Evolutionary conservation across 352 stramenopile genomes (phyloP), one percentile per base, ranked within the genome.

Genomic region (Blastocystis sp.): DNA sequence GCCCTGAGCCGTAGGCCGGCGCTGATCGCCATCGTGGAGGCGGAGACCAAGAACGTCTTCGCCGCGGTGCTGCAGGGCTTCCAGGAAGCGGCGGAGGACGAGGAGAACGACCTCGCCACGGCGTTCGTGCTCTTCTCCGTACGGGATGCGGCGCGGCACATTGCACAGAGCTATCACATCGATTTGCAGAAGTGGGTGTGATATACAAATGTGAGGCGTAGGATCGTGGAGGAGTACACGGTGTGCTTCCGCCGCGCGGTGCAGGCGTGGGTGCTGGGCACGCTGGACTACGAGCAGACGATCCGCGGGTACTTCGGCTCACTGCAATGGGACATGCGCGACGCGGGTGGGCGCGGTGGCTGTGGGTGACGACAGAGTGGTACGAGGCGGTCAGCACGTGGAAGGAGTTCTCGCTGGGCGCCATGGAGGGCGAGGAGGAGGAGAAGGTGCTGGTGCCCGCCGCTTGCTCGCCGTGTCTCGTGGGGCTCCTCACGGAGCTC

Each of bases 41-140:
- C 66, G 45, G 19, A 79, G 38, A 64, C 69, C 1, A 28, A 79
- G 28, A 40, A 61, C n/a, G 10, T 79, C 10, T 79, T 79, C 69
- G 10, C 9, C n/a, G 48, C 45, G 48, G 14, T 57, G 6, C 48
- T 57, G 48, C 6, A 57, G 48, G 48, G 6, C 6, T 1, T 7
- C 48, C 6, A 57, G 6, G 48, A 0, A 0, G 14, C 48, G 48
- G 0, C 6, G 48, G 48, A 57, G 48, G 28, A 34, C 28, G 48
- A 57, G 48, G 48, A 57, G 48, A 57, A 57, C 14, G 6, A 14
- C 14, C 48, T 57, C 6, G 48, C 48, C 6, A 57, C 48, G 48
- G 48, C 48, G 48, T 57, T 17, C 48, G 48, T 57, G 6, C 48
- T 57, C 6, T 57, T 14, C 48, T 7, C 14, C 6, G 48, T 57